These are phyloP conservation scores for Suillus discolor DNA, from an alignment of 768 basidiomycete species.

Conservation along the genomic window DNA sequence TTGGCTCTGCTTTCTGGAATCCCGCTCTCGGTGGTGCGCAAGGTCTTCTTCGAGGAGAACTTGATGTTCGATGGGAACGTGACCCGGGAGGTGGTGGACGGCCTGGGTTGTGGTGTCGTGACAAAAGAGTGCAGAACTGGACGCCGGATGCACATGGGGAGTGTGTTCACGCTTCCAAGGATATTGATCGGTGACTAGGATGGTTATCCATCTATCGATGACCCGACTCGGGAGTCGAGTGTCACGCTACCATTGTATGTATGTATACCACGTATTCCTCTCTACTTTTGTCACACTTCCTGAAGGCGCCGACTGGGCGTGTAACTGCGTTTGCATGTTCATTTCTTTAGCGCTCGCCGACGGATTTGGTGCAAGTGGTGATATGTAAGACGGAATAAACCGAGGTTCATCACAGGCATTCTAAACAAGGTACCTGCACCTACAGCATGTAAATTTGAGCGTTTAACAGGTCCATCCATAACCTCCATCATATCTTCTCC, in stretches of 20 bases:
- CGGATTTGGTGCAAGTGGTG: background rate
- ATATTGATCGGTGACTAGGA: background rate
- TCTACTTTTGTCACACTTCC: background rate
- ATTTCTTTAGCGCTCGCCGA: background rate
- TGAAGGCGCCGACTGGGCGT: background rate
- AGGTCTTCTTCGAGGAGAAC: slow-evolving; percentile 59
- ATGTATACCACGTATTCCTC: background rate
- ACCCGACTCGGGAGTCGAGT: background rate
- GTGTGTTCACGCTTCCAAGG: background rate
- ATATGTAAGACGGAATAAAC: background rate
- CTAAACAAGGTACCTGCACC: background rate
- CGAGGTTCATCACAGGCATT: background rate
- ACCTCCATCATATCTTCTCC: background rate
- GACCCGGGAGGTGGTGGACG: slow-evolving; percentile 21
- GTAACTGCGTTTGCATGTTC: background rate
- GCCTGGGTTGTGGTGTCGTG: slow-evolving; percentile 44
- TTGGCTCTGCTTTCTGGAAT: slow-evolving; percentile 69
- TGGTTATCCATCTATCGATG: background rate
- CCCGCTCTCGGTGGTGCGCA: slow-evolving; percentile 55
- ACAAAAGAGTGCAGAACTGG: slow-evolving; percentile 26
- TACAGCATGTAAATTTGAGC: background rate
- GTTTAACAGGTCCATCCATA: background rate
- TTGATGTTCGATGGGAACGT: slow-evolving; percentile 73
- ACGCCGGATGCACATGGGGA: slow-evolving; percentile 12
- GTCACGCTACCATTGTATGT: background rate